phyloP scores from a whole-genome alignment of 2,329 filamentous ascomycete genomes.

The Rhexocercosporidium sp. region DNA sequence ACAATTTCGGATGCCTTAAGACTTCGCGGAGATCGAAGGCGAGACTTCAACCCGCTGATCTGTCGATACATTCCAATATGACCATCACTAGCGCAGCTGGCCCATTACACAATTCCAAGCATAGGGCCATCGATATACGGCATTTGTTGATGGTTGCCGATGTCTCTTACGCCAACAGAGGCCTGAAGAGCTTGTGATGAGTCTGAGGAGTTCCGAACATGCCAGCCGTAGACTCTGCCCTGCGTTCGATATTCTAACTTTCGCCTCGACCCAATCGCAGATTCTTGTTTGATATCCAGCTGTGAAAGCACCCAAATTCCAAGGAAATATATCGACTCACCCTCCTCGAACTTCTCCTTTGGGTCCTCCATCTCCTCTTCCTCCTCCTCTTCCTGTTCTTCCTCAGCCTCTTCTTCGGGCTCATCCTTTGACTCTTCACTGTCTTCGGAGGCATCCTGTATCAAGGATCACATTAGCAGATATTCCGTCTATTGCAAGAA shows the following conservation, averaged over 20 bases:
- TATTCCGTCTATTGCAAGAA: not conserved
- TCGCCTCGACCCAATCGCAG: not conserved
- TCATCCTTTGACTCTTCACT: slow-evolving; percentile 49
- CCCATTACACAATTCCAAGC: too few relatives aligned
- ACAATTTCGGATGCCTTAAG: too few relatives aligned
- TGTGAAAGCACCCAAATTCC: not conserved
- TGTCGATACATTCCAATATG: too few relatives aligned
- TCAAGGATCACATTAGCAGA: not conserved
- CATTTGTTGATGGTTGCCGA: too few relatives aligned
- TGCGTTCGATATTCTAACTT: not conserved
- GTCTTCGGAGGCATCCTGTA: slow-evolving; percentile 33
- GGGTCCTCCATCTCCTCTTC: slow-evolving; percentile 83
- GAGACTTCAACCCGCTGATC: not conserved
- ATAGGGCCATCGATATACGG: too few relatives aligned
- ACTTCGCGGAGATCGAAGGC: not conserved
- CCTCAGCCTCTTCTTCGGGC: slow-evolving; percentile 55
- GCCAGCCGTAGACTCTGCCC: not conserved
- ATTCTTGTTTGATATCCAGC: not conserved
- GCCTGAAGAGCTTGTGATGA: too few relatives aligned
- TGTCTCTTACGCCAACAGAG: too few relatives aligned
- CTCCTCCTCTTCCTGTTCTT: slow-evolving; percentile 64
- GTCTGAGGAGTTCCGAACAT: not conserved
- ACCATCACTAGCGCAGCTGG: too few relatives aligned
- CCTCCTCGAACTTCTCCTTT: slow-evolving; percentile 89
- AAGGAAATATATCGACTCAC: slow-evolving; percentile 61